Conservation (phyloP, 78 protist species). For the Bigelowiella natans region DNA sequence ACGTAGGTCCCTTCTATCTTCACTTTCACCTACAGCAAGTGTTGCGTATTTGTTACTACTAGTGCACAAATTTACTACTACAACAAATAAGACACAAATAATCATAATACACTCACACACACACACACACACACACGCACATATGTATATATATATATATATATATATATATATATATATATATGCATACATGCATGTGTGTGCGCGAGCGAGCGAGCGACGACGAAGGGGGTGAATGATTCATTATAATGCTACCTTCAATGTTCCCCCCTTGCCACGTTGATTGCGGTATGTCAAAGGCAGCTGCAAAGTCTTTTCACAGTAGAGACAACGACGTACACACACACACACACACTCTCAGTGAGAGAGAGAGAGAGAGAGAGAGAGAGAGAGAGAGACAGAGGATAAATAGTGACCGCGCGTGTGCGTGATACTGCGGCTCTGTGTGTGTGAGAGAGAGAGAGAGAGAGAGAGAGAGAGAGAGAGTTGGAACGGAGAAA, state of each 20-base stretch:
- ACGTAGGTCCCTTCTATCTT: neutral
- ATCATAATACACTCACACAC: neutral
- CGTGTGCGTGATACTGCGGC: neutral
- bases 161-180: neutral
- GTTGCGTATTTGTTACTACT: neutral
- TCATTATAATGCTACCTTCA: no score
- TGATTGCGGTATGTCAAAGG: no score
- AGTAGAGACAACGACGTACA: no score
- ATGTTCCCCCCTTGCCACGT: no score
- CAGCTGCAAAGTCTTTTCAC: no score
- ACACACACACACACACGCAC: neutral
- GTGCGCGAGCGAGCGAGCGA: neutral
- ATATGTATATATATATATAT: neutral
- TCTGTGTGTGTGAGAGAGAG: neutral
- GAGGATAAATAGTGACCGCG: neutral
- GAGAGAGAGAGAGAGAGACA: neutral
- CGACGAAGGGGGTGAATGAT: neutral
- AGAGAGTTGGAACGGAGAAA: neutral
- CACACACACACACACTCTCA: no score
- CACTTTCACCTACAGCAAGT: neutral
- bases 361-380: neutral
- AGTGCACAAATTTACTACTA: neutral
- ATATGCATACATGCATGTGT: neutral
- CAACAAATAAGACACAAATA: neutral
- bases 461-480: neutral